Percentiles rank a stretch among this genome's conserved stretches.
Evolutionary conservation across 2,329 filamentous ascomycete species (phyloP).

Genomic region (Microdochium bolleyi): DNA sequence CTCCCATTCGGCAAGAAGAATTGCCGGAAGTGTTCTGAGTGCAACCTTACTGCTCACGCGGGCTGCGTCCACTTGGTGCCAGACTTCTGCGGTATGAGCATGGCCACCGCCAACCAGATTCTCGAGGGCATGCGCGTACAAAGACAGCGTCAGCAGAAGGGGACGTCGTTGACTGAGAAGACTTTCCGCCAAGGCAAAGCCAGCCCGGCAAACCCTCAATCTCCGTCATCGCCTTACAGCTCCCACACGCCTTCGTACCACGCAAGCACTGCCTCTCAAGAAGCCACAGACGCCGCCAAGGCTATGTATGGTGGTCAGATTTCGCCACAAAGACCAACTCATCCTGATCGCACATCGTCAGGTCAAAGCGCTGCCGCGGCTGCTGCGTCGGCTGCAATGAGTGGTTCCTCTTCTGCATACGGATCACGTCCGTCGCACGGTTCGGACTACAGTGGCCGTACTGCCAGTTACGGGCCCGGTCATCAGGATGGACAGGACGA

Average conservation of each 20-base stretch:
- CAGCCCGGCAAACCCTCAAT: constrained; percentile 29
- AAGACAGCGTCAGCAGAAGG: constrained; percentile 60
- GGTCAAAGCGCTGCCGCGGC: constrained; percentile 46
- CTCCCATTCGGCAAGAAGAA: constrained; percentile 93
- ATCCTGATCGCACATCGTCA: constrained; percentile 45
- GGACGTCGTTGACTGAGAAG: constrained; percentile 51
- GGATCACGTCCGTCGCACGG: constrained; percentile 14
- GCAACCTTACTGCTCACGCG: constrained; percentile 82
- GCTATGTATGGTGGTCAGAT: constrained; percentile 49
- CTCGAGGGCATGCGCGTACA: constrained; percentile 76
- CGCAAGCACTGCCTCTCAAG: constrained; percentile 30
- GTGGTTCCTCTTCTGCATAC: constrained; percentile 32
- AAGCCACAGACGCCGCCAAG: constrained; percentile 58
- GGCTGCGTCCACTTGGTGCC: constrained; percentile 91
- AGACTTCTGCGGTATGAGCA: constrained; percentile 98
- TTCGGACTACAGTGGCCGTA: constrained; percentile 23
- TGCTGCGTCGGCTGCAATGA: constrained; percentile 50
- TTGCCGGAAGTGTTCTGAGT: constrained; percentile 89
- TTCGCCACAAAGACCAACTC: constrained; percentile 40
- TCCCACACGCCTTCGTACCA: constrained; percentile 16
- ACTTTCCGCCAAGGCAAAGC: constrained; percentile 52
- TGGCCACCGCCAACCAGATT: constrained; percentile 94
- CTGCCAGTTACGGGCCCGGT: constrained; percentile 15
- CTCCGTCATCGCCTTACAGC: constrained; percentile 17
- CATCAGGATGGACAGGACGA: constrained; percentile 18